A percentile compares a stretch with the other conserved stretches of the same genome.
Conservation (phyloP, 75 land plant genomes). For the Azolla pinnata region DNA sequence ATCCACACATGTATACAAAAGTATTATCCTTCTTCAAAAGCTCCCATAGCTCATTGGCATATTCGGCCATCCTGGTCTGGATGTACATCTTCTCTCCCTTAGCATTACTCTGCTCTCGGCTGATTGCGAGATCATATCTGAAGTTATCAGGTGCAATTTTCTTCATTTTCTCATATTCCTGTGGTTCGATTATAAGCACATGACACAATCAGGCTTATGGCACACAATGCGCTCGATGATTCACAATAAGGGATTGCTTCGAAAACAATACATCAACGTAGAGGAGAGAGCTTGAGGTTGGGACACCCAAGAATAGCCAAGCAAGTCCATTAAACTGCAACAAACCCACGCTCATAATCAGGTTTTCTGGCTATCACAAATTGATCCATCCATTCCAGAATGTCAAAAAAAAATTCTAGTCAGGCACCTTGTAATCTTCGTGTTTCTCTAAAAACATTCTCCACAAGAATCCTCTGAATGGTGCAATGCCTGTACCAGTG, state of each 20-base stretch:
- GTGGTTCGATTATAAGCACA: slow-evolving; percentile 1
- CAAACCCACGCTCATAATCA: neutral
- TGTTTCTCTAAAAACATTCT: slow-evolving; percentile 98
- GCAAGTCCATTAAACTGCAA: slow-evolving; percentile 85
- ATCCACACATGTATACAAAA: slow-evolving; percentile 92
- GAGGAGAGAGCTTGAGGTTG: slow-evolving; percentile 78
- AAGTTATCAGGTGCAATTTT: slow-evolving; percentile 80
- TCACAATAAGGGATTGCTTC: neutral
- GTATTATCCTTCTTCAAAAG: slow-evolving; percentile 94
- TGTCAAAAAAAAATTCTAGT: neutral
- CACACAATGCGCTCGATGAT: neutral
- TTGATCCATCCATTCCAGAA: neutral
- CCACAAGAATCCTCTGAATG: slow-evolving; percentile 85
- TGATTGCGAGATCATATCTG: slow-evolving; percentile 83
- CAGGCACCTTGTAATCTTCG: slow-evolving; percentile 72
- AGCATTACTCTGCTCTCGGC: slow-evolving; percentile 87
- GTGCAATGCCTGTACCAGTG: slow-evolving; percentile 99
- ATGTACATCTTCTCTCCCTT: slow-evolving; percentile 99
- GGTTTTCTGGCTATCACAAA: neutral
- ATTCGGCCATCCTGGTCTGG: slow-evolving; percentile 87
- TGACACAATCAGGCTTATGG: neutral
- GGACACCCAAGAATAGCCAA: slow-evolving; percentile 98
- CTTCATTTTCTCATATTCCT: slow-evolving; percentile 98
- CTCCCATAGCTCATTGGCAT: slow-evolving; percentile 81
- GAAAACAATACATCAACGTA: slow-evolving; percentile 63